These are phyloP conservation scores for Trypethelium eluteriae DNA, from an alignment of 495 filamentous ascomycete genomes.

Conservation along the genomic window DNA sequence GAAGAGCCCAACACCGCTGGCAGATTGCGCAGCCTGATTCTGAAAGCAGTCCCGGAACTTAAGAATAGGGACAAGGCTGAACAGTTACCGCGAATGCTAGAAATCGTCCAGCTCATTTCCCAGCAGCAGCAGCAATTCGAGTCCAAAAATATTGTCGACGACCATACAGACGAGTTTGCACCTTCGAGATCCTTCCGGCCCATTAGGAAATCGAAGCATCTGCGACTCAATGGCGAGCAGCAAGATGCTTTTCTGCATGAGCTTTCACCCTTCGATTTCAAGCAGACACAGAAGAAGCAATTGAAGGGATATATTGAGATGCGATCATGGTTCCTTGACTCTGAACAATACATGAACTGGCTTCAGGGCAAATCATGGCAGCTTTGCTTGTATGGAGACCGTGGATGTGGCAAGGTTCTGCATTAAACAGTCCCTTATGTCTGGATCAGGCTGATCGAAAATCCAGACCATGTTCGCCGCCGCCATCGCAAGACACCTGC, in stretches of 20 bases:
- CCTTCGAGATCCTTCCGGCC: not conserved
- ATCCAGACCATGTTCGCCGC: conserved; percentile 13
- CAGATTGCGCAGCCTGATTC: not conserved
- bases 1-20: not conserved
- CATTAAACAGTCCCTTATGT: not conserved
- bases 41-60: not conserved
- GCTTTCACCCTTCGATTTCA: conserved; percentile 15
- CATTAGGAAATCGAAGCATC: not conserved
- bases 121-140: not conserved
- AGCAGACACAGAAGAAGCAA: not conserved
- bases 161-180: not conserved
- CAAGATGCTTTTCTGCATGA: conserved; percentile 5
- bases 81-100: conserved; percentile 1
- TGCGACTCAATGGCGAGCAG: not conserved
- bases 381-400: conserved; percentile 10
- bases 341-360: conserved; percentile 10
- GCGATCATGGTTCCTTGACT: conserved; percentile 8
- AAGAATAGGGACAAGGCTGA: not conserved
- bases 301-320: conserved; percentile 3
- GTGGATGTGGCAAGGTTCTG: conserved; percentile 6
- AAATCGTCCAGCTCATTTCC: not conserved
- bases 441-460: not conserved
- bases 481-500: conserved; percentile 8
- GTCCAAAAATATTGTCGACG: not conserved
- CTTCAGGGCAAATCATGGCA: conserved; percentile 8